phyloP scores from a whole-genome alignment of 176 grass and related monocot species.

The Aechmea fasciata region DNA sequence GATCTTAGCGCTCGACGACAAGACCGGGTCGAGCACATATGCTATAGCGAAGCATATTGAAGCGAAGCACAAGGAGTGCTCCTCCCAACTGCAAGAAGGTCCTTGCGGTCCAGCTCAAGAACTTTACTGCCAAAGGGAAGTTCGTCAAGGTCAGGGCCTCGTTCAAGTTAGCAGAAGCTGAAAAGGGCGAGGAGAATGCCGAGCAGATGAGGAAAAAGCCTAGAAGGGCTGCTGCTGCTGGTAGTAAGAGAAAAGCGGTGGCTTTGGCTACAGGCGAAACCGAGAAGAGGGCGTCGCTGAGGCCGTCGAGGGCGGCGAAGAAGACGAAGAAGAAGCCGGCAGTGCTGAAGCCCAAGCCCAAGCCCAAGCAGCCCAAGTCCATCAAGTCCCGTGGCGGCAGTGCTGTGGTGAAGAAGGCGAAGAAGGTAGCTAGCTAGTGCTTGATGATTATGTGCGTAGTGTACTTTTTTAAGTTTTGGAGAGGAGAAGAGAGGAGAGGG shows the following conservation, averaged over 20 bases:
- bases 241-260: conserved; percentile 17
- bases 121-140: conserved; percentile 59
- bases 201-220: conserved; percentile 22
- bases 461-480: background rate
- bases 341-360: conserved; percentile 43
- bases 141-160: conserved; percentile 79
- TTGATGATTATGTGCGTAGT: conserved; percentile 4
- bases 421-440: conserved; percentile 41
- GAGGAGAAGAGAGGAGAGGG: background rate
- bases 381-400: conserved; percentile 17
- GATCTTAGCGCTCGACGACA: conserved; percentile 47
- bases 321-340: conserved; percentile 46
- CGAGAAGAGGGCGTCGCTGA: background rate
- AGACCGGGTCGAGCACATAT: conserved; percentile 51
- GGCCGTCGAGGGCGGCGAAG: conserved; percentile 27
- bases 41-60: conserved; percentile 77
- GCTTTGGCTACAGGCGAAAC: background rate
- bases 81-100: conserved; percentile 71
- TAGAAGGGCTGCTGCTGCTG: background rate
- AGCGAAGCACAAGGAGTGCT: conserved; percentile 58
- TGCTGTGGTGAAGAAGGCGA: conserved; percentile 30
- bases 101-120: conserved; percentile 65
- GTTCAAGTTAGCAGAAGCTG: conserved; percentile 43
- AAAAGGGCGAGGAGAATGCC: conserved; percentile 4
- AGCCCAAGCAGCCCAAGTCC: conserved; percentile 45